Evolutionary conservation across 148 eudicot species (phyloP), one percentile per base, ranked within the genome.

Genomic region (Camellia japonica): DNA sequence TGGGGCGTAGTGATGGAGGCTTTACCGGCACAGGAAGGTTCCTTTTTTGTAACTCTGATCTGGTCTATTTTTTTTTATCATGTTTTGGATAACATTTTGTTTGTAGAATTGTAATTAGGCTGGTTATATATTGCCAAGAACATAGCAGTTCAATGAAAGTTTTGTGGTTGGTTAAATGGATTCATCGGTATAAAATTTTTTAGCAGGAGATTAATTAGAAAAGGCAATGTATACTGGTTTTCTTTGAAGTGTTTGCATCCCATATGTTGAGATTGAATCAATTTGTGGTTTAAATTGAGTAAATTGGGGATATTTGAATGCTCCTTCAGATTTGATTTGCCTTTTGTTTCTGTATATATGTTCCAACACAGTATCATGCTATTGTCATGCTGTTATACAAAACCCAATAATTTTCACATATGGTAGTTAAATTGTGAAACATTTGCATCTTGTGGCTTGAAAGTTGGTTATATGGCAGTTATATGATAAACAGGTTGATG

Each of bases 131-230:
- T 5, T 49, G 52, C 52, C 52, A 49, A 49, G 7, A 4, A 4
- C 52, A 49, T 7, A 49, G 52, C 6, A 5, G 18, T 9, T 69
- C 64, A 63, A 11, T 30, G 55, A 44, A 46, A 71, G 64, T 79
- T 49, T 49, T 71, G 81, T 64, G 15, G 71, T 46, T 63, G 43
- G 77, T 51, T 71, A 20, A 47, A 16, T 72, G 71, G 71, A 13
- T 72, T 2, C 3, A 61, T 71, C 46, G 68, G 62, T 23, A 16
- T 9, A 19, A 62, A 62, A 72, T 13, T 15, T 23, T 42, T 58
- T 66, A 55, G 65, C 56, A 11, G 18, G 9, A 10, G n/a, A 74
- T 9, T 55, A 56, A 3, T 14, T 68, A 47, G 70, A 66, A 60
- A 30, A 59, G 52, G 61, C 19, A 52, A 46, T 62, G 16, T 79